A percentile compares a stretch with the other conserved stretches of the same genome.
phyloP scores from a whole-genome alignment of 495 filamentous ascomycete species.

The Neurospora pannonica region DNA sequence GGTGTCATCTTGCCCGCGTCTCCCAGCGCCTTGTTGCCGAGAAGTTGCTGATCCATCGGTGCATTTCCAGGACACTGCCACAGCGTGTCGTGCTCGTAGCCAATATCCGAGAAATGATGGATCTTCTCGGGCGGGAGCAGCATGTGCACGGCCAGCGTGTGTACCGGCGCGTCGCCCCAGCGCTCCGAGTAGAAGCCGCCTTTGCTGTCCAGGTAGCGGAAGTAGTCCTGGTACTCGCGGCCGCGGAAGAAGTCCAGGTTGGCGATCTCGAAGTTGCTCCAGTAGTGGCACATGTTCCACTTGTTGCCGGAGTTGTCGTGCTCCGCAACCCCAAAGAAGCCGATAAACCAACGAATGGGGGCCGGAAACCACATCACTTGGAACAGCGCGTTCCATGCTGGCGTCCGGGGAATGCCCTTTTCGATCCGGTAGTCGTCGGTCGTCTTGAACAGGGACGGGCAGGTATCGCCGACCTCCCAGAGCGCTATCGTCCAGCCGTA shows the following conservation, averaged over 20 bases:
- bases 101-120: conserved; percentile 45
- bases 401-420: conserved; percentile 19
- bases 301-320: conserved; percentile 26
- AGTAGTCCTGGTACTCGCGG: conserved; percentile 39
- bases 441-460: conserved; percentile 39
- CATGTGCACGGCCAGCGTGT: conserved; percentile 41
- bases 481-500: conserved; percentile 46
- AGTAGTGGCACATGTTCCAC: conserved; percentile 49
- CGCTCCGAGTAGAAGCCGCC: conserved; percentile 48
- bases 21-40: conserved; percentile 21
- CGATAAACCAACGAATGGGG: conserved; percentile 27
- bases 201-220: conserved; percentile 32
- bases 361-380: conserved; percentile 30
- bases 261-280: conserved; percentile 51
- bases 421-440: conserved; percentile 34
- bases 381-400: conserved; percentile 32
- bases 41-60: conserved; percentile 29
- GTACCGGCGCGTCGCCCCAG: conserved; percentile 50
- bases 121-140: conserved; percentile 39
- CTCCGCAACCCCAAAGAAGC: conserved; percentile 22
- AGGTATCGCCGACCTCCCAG: conserved; percentile 40
- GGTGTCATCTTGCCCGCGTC: conserved; percentile 13
- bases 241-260: conserved; percentile 44
- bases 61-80: conserved; percentile 39
- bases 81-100: conserved; percentile 42